Evolutionary conservation across 148 eudicot species (phyloP), one percentile per base, ranked within the genome.

Genomic region (Cornus kousa): DNA sequence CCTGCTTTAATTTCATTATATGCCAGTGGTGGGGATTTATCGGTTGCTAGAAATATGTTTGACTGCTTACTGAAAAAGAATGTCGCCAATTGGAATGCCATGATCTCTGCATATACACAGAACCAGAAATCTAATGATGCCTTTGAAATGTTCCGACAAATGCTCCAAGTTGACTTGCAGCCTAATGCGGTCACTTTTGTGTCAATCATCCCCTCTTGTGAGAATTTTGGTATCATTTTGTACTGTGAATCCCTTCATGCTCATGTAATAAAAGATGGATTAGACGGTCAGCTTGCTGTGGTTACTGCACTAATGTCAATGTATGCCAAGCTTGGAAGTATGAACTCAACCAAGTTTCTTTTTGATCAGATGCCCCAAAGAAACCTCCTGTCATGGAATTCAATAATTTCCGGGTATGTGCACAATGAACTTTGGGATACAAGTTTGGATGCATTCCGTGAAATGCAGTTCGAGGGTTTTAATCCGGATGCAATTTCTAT

Each of bases 1-100:
- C 93, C 97, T 39, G 90, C 94, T 59, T 77, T 91, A 23, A 85
- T 93, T 67, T 89, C 93, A 11, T 50, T 93, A 84, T 89, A 91
- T 72, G 86, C 89, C 10, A 73, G 76, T 68, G 67, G 67, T 57
- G 88, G 93, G 23, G 88, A 93, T 57, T 71, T 91, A 28, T 24
- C 10, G 20, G 22, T 81, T 73, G 87, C 88, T 69, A 79, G 83
- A 78, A 66, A 60, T 24, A 80, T 91, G 78, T 93, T 91, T 83
- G 86, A 86, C 68, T 60, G 62, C 55, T 83, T 83, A 24, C 74
- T 55, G 67, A 35, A 46, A 9, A 85, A 81, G 74, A 86, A 88
- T 72, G 83, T 79, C 50, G 82, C 87, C 33, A 74, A 88, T 11
- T 89, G 89, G 88, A 91, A 87, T 75, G 87, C 97, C 8, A 82